Base-by-base conservation (phyloP, 2,329 filamentous ascomycete genomes). In the Cercospora zeae-maydis region DNA sequence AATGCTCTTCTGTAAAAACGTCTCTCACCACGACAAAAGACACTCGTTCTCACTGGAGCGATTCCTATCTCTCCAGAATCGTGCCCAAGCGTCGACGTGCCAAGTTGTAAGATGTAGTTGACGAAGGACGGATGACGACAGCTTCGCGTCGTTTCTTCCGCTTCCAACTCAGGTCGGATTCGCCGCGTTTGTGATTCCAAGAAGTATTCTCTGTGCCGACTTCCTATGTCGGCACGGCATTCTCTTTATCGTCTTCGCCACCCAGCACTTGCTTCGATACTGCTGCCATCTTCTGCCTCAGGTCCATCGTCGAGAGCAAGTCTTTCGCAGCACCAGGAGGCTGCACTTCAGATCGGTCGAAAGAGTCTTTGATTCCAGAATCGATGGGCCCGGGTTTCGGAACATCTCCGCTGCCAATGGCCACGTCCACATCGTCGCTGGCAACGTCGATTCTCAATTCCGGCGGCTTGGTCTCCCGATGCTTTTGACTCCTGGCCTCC, bases 391-490 rank as follows among this genome's bases (percentile, higher is more conserved):
- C 49, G 5, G 56, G 56, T 21, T 37, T 52, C 5, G 39, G 11
- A 31, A 36, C 34, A 16, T 63, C 57, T 33, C 47, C 51, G 30
- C 24, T 19, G 24, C 13, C 14, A 37, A n/a, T 42, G 30, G 30
- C 52, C 11, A 6, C 21, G 4, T 55, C 62, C 37, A 52, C 47
- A 19, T 58, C 52, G 16, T 59, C 62, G 34, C 19, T 24, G 9
- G 56, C 58, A 30, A 65, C 62, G 55, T 74, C 71, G 39, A 75
- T 63, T 59, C 64, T 73, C 56, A 75, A 37, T 64, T 74, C 69
- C 27, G 73, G 73, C 31, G 71, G 64, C 61, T 67, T 69, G 11
- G 31, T 59, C 31, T 59, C 57, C 37, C 59, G 69, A 30, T 63
- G 62, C 27, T 66, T 69, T 39, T 61, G 57, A 24, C 14, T 63